Base-by-base conservation (phyloP, 768 basidiomycete genomes). In the Tricholoma saponaceum region DNA sequence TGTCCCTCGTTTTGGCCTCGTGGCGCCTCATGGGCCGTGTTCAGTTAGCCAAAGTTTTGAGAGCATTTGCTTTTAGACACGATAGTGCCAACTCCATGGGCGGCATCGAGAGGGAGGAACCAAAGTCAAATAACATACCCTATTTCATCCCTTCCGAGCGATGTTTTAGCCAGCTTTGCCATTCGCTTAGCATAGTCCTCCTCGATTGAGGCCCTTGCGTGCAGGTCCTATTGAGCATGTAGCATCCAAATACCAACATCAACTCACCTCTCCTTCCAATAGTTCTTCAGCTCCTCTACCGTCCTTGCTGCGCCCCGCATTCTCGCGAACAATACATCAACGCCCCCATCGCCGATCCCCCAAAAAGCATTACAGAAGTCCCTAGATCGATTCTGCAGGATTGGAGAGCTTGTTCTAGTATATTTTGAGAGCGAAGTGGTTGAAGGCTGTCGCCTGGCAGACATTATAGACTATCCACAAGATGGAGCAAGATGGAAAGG, bases 341-440 rank as follows among this genome's bases (percentile, higher is more conserved):
- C 93, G 14, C 95, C 95, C 37, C 81, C 88, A 76, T 97, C 94
- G 26, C 79, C 83, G 18, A 80, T 64, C 10, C 93, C 93, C 97
- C 97, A 98, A 76, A 98, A 98, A 2, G 93, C 84, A 73, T 98
- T 99, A 72, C 95, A 98, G 74, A 95, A 98, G 74, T 97, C 93
- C 65, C 86, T 72, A 9, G 85, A 84, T 56, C 82, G 79, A 62
- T 74, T 74, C 58, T 73, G 73, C 10, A 69, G 57, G 33, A 63
- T 70, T 20, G 84, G 81, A 41, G 87, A 85, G 35, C 74, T 75
- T 47, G 78, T 74, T 39, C 86, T 78, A 49, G 82, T 87, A 70
- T 79, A 91, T 70, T 77, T 84, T 26, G 89, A 83, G 32, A 92
- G 77, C 5, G 91, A 93, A 4, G 90, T 90, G 0, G 89, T 89